Conservation (phyloP, 306 rosid genomes). For the Astragalus glycyphyllos region DNA sequence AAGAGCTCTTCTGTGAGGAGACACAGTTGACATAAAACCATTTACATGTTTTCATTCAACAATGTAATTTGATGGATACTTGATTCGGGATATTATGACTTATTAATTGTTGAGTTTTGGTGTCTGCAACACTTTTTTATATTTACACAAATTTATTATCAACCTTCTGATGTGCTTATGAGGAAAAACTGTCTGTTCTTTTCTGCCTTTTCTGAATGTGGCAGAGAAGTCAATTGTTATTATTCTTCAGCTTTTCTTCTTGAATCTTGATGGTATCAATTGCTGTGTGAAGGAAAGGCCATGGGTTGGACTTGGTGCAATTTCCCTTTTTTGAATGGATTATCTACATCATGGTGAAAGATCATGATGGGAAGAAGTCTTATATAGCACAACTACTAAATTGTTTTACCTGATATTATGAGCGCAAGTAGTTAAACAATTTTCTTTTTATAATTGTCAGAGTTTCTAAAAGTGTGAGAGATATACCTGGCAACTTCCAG, state of each 20-base stretch:
- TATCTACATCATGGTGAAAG: conserved; percentile 14
- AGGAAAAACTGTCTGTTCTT: conserved; percentile 2
- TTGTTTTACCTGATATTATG: conserved; percentile 19
- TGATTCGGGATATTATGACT: conserved; percentile 2
- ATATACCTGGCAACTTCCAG: conserved; percentile 81
- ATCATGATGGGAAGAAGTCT: conserved; percentile 2
- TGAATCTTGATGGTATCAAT: conserved; percentile 1
- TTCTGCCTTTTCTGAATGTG: conserved; percentile 35
- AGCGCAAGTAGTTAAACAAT: conserved; percentile 22
- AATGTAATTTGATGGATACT: neutral
- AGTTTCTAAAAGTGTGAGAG: conserved; percentile 97
- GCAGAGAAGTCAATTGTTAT: conserved; percentile 5
- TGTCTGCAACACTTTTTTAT: neutral
- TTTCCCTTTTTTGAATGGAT: neutral
- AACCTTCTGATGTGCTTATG: conserved; percentile 10
- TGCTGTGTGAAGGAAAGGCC: neutral
- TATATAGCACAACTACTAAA: conserved; percentile 10
- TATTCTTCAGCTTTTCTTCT: conserved; percentile 1
- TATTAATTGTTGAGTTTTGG: neutral
- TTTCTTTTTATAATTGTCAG: conserved; percentile 46
- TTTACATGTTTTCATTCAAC: neutral
- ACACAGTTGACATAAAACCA: too few species aligned
- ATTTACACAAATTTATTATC: neutral
- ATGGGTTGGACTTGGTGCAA: neutral
- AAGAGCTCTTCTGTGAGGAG: too few species aligned